These are phyloP conservation scores for Volvox africanus DNA, from an alignment of 139 green algal species.

Conservation along the genomic window DNA sequence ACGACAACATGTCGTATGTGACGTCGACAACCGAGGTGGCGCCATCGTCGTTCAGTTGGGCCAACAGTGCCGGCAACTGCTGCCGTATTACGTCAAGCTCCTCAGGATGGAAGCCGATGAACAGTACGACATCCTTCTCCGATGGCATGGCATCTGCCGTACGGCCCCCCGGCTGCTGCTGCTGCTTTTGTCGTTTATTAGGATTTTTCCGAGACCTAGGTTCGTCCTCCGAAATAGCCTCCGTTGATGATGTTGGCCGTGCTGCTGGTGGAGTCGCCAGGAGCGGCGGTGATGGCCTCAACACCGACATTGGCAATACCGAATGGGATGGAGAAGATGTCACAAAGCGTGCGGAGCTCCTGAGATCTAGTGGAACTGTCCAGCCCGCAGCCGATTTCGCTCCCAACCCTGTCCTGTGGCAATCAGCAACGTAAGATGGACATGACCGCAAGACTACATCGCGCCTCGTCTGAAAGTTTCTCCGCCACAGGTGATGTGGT, in stretches of 20 bases:
- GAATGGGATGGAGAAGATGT: too few relatives aligned
- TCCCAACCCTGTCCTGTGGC: too few relatives aligned
- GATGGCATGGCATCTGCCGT: neutral
- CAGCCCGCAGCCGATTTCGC: too few relatives aligned
- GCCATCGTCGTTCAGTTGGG: neutral
- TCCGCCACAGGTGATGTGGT: too few relatives aligned
- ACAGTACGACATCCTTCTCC: slow-evolving; percentile 6
- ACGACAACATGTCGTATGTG: neutral
- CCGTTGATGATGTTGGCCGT: neutral
- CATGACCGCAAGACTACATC: too few relatives aligned
- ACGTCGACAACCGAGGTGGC: neutral
- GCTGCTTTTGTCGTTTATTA: neutral
- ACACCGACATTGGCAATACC: too few relatives aligned
- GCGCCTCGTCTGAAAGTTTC: too few relatives aligned
- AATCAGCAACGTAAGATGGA: too few relatives aligned
- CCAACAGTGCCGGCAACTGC: neutral
- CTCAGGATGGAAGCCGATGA: slow-evolving; percentile 40
- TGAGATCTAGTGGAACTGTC: too few relatives aligned
- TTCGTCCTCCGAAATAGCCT: neutral
- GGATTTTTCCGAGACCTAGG: neutral
- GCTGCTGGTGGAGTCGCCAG: neutral
- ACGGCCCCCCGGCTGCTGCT: neutral
- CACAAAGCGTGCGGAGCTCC: too few relatives aligned
- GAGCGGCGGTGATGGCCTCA: neutral
- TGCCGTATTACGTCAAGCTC: slow-evolving; percentile 23